Conservation (phyloP, 495 filamentous ascomycete species). For the Penicillium bovifimosum region DNA sequence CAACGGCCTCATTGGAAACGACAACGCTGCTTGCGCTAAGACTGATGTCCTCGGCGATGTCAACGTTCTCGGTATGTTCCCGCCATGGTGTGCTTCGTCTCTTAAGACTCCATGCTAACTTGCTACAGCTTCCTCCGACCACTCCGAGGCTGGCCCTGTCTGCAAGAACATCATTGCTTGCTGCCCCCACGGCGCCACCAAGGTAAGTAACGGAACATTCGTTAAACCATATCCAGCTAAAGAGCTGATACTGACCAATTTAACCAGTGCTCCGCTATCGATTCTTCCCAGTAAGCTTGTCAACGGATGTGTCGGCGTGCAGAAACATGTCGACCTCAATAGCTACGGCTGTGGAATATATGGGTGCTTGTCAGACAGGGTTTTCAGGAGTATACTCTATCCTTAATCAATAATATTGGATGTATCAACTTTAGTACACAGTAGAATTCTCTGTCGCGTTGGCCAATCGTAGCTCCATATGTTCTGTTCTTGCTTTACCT, state of each 20-base stretch:
- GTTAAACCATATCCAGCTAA: not conserved
- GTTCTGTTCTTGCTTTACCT: too few species aligned
- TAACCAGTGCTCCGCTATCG: not conserved
- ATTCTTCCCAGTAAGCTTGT: not conserved
- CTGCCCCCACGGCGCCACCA: not conserved
- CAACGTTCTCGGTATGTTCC: not conserved
- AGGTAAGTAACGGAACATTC: not conserved
- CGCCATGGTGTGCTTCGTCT: not conserved
- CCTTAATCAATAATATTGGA: too few species aligned
- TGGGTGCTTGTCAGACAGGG: too few species aligned
- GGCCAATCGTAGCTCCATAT: too few species aligned
- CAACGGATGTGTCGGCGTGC: too few species aligned
- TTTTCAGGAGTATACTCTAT: too few species aligned
- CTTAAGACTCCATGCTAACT: not conserved
- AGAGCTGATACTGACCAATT: not conserved
- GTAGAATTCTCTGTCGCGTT: too few species aligned
- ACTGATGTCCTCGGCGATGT: not conserved
- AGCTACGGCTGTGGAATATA: too few species aligned
- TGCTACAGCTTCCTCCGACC: not conserved
- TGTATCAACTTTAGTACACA: too few species aligned
- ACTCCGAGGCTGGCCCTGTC: not conserved
- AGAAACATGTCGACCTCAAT: too few species aligned
- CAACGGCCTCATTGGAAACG: constrained; percentile 5
- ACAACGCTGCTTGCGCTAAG: constrained; percentile 3
- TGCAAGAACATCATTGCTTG: constrained; percentile 5